These are phyloP conservation scores for Russula sp. DNA, from an alignment of 768 basidiomycete species.

Conservation along the genomic window DNA sequence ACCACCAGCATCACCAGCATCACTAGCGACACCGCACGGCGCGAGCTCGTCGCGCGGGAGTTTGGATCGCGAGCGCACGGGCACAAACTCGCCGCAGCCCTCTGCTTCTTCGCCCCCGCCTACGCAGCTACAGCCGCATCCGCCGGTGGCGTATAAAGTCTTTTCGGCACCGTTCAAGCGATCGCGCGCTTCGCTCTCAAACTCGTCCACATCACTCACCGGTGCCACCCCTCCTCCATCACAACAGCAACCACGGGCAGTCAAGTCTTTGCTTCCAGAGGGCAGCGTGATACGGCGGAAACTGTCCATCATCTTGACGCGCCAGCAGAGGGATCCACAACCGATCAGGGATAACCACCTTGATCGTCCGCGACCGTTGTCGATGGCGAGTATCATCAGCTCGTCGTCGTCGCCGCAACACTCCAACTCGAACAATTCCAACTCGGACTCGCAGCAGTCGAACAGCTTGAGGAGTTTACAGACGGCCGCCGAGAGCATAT, in stretches of 20 bases:
- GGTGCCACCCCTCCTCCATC: neutral
- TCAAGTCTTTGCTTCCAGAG: neutral
- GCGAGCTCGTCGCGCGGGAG: constrained; percentile 18
- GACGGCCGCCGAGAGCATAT: constrained; percentile 41
- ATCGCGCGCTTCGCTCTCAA: constrained; percentile 15
- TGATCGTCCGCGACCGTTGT: constrained; percentile 40
- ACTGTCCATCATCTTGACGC: constrained; percentile 33
- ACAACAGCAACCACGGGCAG: neutral
- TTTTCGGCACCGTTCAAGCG: constrained; percentile 21
- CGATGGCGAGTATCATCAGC: constrained; percentile 48
- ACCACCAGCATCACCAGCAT: constrained; percentile 18
- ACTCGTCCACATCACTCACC: constrained; percentile 18
- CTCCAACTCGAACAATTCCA: no score
- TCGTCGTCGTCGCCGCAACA: neutral
- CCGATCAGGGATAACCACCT: constrained; percentile 15
- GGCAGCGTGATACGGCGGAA: constrained; percentile 26
- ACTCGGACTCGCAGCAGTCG: constrained; percentile 32
- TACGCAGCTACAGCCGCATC: constrained; percentile 8
- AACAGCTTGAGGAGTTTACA: constrained; percentile 51
- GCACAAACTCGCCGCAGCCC: neutral
- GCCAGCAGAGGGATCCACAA: constrained; percentile 23
- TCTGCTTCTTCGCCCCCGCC: neutral
- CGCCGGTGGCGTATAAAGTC: constrained; percentile 25
- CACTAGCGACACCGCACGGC: no score
- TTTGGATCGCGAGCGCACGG: constrained; percentile 11